Evolutionary conservation across 192 early-diverging fungal genomes (phyloP).

Genomic region (Rhizophagus sp.): DNA sequence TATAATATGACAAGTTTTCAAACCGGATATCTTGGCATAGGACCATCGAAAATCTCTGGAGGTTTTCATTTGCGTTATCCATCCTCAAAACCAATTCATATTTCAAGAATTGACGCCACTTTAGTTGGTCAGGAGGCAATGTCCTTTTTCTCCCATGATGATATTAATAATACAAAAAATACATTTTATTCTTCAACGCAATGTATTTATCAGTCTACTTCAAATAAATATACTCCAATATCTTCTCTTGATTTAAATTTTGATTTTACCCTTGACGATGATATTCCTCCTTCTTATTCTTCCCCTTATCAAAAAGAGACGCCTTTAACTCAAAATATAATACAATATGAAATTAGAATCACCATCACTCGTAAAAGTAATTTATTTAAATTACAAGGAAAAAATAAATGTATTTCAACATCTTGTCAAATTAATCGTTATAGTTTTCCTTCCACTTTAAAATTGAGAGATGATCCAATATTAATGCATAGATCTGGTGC

Average conservation of each 20-base stretch:
- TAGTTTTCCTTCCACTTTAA: background rate
- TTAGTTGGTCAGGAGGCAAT: background rate
- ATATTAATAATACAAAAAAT: background rate
- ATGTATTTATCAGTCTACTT: background rate
- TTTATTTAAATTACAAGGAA: background rate
- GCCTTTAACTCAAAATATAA: background rate
- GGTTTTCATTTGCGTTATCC: conserved; percentile 2
- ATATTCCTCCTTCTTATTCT: background rate
- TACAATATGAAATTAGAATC: background rate
- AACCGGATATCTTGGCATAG: background rate
- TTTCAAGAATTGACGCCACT: background rate
- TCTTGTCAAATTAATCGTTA: background rate
- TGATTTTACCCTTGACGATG: background rate
- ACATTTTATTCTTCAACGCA: background rate
- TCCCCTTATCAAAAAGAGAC: background rate
- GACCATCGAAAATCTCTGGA: conserved; percentile 1
- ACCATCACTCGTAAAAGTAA: background rate
- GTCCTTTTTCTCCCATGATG: background rate
- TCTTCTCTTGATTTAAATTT: background rate
- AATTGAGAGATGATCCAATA: background rate
- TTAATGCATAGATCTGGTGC: background rate
- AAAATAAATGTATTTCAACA: background rate
- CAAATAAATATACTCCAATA: background rate
- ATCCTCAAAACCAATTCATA: background rate
- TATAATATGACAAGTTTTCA: background rate